Evolutionary conservation across 2,329 filamentous ascomycete genomes (phyloP).

Genomic region (Tricladium varicosporioides): DNA sequence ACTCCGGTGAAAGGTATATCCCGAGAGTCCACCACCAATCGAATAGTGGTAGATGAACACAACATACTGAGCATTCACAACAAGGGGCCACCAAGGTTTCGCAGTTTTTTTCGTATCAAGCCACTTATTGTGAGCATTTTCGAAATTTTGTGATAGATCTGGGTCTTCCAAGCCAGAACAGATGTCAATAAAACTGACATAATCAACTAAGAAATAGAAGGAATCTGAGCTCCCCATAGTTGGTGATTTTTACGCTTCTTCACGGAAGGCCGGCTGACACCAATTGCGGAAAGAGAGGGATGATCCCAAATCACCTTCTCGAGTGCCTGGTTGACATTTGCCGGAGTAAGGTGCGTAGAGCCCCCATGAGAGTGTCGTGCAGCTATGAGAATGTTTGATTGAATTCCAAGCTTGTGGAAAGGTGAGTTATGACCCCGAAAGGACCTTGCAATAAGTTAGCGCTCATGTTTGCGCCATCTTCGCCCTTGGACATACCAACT

Average conservation of each 20-base stretch:
- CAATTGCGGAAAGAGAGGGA: constrained; percentile 15
- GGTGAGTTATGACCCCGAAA: constrained; percentile 11
- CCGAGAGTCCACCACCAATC: constrained; percentile 16
- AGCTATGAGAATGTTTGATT: constrained; percentile 17
- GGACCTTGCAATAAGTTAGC: neutral
- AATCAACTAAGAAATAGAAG: constrained; percentile 9
- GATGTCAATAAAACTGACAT: constrained; percentile 14
- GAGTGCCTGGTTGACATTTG: constrained; percentile 8
- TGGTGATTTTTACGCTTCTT: constrained; percentile 13
- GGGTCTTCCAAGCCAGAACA: neutral
- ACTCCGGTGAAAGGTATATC: constrained; percentile 18
- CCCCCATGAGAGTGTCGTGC: constrained; percentile 9
- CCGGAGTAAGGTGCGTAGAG: constrained; percentile 1
- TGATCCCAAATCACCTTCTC: constrained; percentile 13
- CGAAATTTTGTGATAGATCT: constrained; percentile 1
- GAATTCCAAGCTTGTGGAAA: constrained; percentile 19
- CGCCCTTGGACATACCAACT: too few relatives aligned
- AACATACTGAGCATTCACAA: constrained; percentile 5
- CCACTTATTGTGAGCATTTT: constrained; percentile 19
- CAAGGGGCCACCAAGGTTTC: constrained; percentile 18
- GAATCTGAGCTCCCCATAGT: constrained; percentile 13
- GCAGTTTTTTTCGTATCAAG: constrained; percentile 15
- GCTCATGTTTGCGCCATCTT: too few relatives aligned
- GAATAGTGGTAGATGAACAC: constrained; percentile 15
- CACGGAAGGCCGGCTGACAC: constrained; percentile 6